Conservation (phyloP, 352 stramenopile genomes). For the Phytophthora lateralis region DNA sequence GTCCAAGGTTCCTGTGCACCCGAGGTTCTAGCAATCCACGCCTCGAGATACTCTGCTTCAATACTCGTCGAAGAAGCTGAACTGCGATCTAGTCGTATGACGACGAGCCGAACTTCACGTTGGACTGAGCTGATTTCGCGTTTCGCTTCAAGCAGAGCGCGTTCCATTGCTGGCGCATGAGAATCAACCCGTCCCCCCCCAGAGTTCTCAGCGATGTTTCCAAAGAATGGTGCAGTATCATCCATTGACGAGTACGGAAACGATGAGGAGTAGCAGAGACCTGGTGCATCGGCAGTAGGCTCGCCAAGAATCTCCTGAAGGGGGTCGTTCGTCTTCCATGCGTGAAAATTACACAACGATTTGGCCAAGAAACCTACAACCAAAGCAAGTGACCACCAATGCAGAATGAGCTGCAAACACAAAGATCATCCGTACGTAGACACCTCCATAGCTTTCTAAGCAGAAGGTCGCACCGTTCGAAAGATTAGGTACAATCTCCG, state of each 20-base stretch:
- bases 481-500: conserved; percentile 24
- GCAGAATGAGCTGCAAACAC: neutral
- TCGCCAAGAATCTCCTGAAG: conserved; percentile 15
- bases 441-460: conserved; percentile 4
- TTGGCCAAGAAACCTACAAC: conserved; percentile 47
- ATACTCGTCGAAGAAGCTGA: conserved; percentile 12
- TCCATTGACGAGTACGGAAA: conserved; percentile 31
- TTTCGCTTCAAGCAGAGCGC: conserved; percentile 12
- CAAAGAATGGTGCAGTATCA: conserved; percentile 18
- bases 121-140: conserved; percentile 3
- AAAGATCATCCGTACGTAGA: conserved; percentile 6
- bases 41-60: conserved; percentile 27
- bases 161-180: conserved; percentile 12
- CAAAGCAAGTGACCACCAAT: neutral
- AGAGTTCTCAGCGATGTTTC: neutral
- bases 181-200: neutral
- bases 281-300: neutral
- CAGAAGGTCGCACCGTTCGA: conserved; percentile 22
- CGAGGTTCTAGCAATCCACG: conserved; percentile 13
- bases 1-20: conserved; percentile 7
- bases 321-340: conserved; percentile 31
- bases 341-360: conserved; percentile 38
- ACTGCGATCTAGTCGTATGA: conserved; percentile 17
- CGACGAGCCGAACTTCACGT: conserved; percentile 8
- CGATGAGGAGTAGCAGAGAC: conserved; percentile 43